phyloP scores from a whole-genome alignment of 2,329 filamentous ascomycete genomes.

The Geosmithia morbida region DNA sequence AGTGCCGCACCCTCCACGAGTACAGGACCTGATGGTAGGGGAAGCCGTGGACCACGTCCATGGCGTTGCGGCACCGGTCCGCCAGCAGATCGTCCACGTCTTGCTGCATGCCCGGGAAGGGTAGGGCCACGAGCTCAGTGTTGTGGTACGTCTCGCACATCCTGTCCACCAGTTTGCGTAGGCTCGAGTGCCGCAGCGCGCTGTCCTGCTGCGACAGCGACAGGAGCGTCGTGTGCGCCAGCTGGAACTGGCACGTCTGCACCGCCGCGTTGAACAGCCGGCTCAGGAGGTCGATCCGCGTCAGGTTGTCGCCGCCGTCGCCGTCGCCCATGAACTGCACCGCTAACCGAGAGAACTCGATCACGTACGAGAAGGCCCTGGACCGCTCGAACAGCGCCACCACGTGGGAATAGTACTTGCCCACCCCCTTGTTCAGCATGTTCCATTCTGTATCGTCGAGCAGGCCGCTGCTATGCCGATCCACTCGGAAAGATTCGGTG shows the following conservation, averaged over 20 bases:
- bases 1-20: slow-evolving; percentile 71
- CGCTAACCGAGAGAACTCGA: slow-evolving; percentile 68
- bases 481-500: slow-evolving; percentile 26
- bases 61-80: slow-evolving; percentile 53
- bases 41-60: slow-evolving; percentile 52
- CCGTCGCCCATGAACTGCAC: slow-evolving; percentile 41
- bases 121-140: slow-evolving; percentile 56
- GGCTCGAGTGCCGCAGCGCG: slow-evolving; percentile 55
- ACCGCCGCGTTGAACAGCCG: slow-evolving; percentile 75
- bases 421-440: slow-evolving; percentile 54
- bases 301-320: slow-evolving; percentile 19
- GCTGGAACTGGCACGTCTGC: slow-evolving; percentile 63
- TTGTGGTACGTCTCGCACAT: slow-evolving; percentile 56
- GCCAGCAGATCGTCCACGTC: slow-evolving; percentile 68
- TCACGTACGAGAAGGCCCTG: slow-evolving; percentile 64
- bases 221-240: slow-evolving; percentile 67
- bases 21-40: slow-evolving; percentile 86
- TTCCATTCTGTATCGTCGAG: slow-evolving; percentile 64
- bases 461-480: slow-evolving; percentile 47
- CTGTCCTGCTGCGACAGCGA: slow-evolving; percentile 50
- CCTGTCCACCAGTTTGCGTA: slow-evolving; percentile 54
- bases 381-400: slow-evolving; percentile 67
- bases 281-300: slow-evolving; percentile 60
- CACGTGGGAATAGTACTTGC: slow-evolving; percentile 79
- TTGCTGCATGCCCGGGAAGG: slow-evolving; percentile 63